These are phyloP conservation scores for Umbellularia californica DNA, from an alignment of 164 flowering plant genomes.

Conservation along the genomic window DNA sequence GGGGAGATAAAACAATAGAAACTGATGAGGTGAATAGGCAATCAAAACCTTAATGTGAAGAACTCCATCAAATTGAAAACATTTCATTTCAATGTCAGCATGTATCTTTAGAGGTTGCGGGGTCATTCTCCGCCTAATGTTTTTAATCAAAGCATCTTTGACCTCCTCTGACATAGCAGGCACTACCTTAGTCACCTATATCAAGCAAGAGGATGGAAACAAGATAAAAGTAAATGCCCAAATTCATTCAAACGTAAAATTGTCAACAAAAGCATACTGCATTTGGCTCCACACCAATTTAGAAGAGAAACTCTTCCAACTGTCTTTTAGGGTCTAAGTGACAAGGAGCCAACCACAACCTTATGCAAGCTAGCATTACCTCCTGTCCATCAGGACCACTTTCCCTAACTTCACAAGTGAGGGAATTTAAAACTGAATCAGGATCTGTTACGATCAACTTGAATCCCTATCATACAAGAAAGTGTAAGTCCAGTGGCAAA, in stretches of 20 bases:
- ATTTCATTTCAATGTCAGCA: constrained; percentile 94
- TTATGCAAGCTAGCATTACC: constrained; percentile 34
- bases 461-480: constrained; percentile 55
- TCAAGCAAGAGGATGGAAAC: constrained; percentile 2
- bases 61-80: constrained; percentile 95
- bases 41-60: constrained; percentile 81
- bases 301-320: not conserved
- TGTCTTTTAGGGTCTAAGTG: not conserved
- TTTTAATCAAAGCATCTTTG: constrained; percentile 76
- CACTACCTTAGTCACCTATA: constrained; percentile 69
- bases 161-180: constrained; percentile 89
- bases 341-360: not conserved
- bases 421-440: constrained; percentile 63
- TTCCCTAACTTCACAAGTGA: constrained; percentile 88
- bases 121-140: constrained; percentile 90
- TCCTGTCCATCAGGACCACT: constrained; percentile 84
- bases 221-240: not conserved
- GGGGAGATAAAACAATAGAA: not conserved
- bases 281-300: not conserved
- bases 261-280: not conserved
- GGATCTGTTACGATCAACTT: constrained; percentile 79
- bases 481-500: constrained; percentile 2
- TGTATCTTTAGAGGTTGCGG: constrained; percentile 91
- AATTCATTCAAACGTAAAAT: not conserved
- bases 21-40: not conserved